phyloP scores from a whole-genome alignment of 2,329 filamentous ascomycete species.

The Furcasterigmium sp. region DNA sequence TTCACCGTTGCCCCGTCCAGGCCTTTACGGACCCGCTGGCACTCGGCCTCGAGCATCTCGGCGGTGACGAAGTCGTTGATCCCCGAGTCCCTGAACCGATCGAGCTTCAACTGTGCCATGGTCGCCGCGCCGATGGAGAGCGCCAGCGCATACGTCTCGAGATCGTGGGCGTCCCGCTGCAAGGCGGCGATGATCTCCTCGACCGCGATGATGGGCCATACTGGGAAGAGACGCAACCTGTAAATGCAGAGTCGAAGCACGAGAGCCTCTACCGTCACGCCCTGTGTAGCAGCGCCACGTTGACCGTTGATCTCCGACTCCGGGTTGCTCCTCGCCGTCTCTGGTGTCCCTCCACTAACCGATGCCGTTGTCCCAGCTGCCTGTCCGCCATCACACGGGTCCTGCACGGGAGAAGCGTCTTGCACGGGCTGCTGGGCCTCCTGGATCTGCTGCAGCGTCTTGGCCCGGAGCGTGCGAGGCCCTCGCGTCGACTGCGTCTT shows the following conservation, averaged over 20 bases:
- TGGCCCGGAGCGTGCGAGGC: slow-evolving; percentile 37
- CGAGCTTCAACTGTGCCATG: slow-evolving; percentile 40
- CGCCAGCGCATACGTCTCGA: slow-evolving; percentile 33
- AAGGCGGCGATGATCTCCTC: slow-evolving; percentile 33
- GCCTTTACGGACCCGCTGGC: slow-evolving; percentile 22
- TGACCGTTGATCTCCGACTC: background rate
- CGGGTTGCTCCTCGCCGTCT: background rate
- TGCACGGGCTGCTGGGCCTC: slow-evolving; percentile 22
- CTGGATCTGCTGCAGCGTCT: slow-evolving; percentile 36
- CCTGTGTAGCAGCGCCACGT: background rate
- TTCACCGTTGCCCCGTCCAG: slow-evolving; percentile 22
- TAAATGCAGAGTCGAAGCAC: slow-evolving; percentile 34
- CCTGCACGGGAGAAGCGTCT: too few relatives aligned
- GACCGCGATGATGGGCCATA: slow-evolving; percentile 45
- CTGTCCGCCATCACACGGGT: too few relatives aligned
- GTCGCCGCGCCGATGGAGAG: slow-evolving; percentile 41
- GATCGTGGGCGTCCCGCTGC: slow-evolving; percentile 22
- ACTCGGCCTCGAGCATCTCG: slow-evolving; percentile 27
- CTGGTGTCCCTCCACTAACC: background rate
- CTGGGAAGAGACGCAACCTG: slow-evolving; percentile 42
- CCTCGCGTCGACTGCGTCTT: slow-evolving; percentile 37
- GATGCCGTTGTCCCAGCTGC: background rate
- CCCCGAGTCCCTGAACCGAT: slow-evolving; percentile 20
- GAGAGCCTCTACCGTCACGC: slow-evolving; percentile 11
- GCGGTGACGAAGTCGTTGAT: slow-evolving; percentile 24